Conservation (phyloP, 306 rosid species). For the Lathyrus aphaca region DNA sequence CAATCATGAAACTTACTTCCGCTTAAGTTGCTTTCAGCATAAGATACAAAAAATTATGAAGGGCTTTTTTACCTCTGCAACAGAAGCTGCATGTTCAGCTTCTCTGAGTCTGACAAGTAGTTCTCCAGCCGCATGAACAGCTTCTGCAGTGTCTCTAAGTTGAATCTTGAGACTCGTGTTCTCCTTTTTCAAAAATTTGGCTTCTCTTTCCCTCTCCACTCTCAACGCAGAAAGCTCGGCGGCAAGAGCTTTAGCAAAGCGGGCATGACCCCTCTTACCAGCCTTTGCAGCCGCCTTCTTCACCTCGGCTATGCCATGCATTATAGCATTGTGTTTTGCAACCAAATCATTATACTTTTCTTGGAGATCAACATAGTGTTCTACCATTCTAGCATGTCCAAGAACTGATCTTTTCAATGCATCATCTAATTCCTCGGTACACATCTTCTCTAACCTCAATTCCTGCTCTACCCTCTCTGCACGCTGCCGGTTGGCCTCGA, state of each 20-base stretch:
- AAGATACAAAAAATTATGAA: not conserved
- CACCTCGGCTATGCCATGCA: slow-evolving; percentile 93
- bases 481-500: slow-evolving; percentile 64
- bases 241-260: slow-evolving; percentile 82
- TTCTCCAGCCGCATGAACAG: slow-evolving; percentile 98
- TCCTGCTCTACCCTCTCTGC: slow-evolving; percentile 80
- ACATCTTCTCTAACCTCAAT: slow-evolving; percentile 67
- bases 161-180: slow-evolving; percentile 81
- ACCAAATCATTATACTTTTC: slow-evolving; percentile 79
- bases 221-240: slow-evolving; percentile 90
- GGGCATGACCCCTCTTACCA: slow-evolving; percentile 79
- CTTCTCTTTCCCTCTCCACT: slow-evolving; percentile 90
- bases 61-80: slow-evolving; percentile 68
- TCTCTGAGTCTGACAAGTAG: slow-evolving; percentile 93
- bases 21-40: not conserved
- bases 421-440: slow-evolving; percentile 85
- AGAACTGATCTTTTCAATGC: slow-evolving; percentile 80
- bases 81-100: slow-evolving; percentile 80
- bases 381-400: slow-evolving; percentile 89
- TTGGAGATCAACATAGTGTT: slow-evolving; percentile 91
- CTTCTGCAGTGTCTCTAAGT: slow-evolving; percentile 97
- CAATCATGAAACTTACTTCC: slow-evolving; percentile 1
- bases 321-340: slow-evolving; percentile 77
- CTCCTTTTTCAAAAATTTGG: slow-evolving; percentile 77
- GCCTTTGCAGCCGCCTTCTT: slow-evolving; percentile 87